Evolutionary conservation across 129 eudicot genomes (phyloP), one percentile per base, ranked within the genome.

Genomic region (Pseudognaphalium luteoalbum): DNA sequence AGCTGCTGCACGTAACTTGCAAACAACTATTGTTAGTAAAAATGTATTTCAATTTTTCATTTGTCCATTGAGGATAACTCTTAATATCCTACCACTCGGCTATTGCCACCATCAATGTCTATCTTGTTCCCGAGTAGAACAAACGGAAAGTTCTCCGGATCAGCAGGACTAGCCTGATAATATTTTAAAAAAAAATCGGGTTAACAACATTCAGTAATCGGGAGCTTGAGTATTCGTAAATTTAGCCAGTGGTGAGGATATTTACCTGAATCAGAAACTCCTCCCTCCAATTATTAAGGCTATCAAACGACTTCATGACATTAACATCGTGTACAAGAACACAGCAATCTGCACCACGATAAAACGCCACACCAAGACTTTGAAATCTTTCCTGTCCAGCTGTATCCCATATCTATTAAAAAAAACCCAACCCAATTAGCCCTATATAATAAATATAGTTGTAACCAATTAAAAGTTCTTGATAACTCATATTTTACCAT

Each of bases 321-420:
- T 87, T 84, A 21, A 87, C 91, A 56, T 87, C 88, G 78, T 83
- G 84, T 15, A 83, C 86, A 70, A 86, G 90, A 75, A 83, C 85
- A 77, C 90, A 86, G 60, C 90, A 83, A 75, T 86, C 85, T 30
- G 87, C 90, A 74, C 90, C 90, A 19, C 87, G 87, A 73, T 86
- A 86, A 68, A 86, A 86, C 28, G 87, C 87, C 66, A 86, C 87
- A 33, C 72, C 72, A 35, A 67, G 52, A 50, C 72, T 67, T n/a
- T 67, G 54, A n/a, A 67, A 67, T 39, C 32, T 39, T 67, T 67
- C 52, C 41, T 37, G 72, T n/a, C 54, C 52, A 37, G 72, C 72
- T n/a, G 91, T 87, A 68, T 87, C 91, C 88, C 91, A 87, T 56
- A 87, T 83, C 91, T 84, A 70, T 59, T 78, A 8, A 64, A 72